Evolutionary conservation across 2,329 filamentous ascomycete species (phyloP).

Genomic region (Pseudocercospora musae): DNA sequence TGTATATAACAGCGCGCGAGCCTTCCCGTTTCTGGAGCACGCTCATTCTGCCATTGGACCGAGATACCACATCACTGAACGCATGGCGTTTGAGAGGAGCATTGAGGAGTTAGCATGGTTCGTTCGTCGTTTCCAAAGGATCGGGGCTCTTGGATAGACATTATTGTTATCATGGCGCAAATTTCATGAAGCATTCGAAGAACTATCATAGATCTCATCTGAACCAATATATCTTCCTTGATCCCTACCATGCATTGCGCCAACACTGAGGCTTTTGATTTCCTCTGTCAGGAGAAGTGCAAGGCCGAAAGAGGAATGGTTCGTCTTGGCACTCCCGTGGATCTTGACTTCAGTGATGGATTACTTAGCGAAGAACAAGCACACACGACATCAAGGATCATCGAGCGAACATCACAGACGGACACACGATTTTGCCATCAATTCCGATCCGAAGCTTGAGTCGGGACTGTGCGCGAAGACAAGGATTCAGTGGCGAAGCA

Average conservation of each 20-base stretch:
- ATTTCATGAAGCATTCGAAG: not conserved
- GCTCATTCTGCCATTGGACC: not conserved
- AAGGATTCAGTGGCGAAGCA: not conserved
- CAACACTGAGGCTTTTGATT: too few species aligned
- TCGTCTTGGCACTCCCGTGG: not conserved
- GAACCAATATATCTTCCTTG: not conserved
- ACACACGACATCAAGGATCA: not conserved
- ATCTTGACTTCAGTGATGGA: constrained; percentile 1
- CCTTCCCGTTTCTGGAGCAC: not conserved
- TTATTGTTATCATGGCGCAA: not conserved
- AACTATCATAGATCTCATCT: not conserved
- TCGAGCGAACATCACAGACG: not conserved
- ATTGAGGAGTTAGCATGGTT: not conserved
- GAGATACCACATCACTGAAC: not conserved
- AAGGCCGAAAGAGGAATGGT: not conserved
- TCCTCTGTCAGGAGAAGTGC: not conserved
- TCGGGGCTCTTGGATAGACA: not conserved
- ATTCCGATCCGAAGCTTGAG: not conserved
- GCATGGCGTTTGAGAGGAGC: not conserved
- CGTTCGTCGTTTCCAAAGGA: not conserved
- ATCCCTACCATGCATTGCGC: not conserved
- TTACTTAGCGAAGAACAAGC: not conserved
- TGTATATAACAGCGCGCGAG: constrained; percentile 1
- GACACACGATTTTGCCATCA: not conserved
- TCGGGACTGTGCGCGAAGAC: not conserved